These are phyloP conservation scores for Laburnicola sp. DNA, from an alignment of 2,329 filamentous ascomycete species.

Conservation along the genomic window DNA sequence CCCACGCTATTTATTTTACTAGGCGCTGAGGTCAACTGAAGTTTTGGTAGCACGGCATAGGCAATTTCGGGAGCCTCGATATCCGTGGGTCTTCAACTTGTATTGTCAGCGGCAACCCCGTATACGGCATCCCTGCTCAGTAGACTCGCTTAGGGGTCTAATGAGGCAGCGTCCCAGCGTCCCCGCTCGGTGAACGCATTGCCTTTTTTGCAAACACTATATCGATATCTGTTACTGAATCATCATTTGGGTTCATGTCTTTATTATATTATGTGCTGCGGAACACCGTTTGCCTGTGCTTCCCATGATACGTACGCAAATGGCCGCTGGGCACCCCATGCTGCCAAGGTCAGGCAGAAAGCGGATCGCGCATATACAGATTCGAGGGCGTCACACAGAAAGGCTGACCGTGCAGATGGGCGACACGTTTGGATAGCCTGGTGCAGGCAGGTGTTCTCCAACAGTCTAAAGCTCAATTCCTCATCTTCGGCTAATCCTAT, in stretches of 20 bases:
- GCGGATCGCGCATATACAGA: no score
- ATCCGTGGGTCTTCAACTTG: neutral
- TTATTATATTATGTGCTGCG: no score
- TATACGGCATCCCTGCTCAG: neutral
- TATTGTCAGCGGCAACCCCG: constrained; percentile 1
- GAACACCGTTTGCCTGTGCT: neutral
- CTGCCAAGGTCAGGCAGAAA: constrained; percentile 1
- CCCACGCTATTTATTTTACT: no score
- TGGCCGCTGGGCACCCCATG: neutral
- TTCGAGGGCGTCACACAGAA: no score
- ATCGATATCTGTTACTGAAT: no score
- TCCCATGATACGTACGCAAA: neutral
- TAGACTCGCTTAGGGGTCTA: neutral
- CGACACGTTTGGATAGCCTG: no score
- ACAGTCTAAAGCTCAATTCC: no score
- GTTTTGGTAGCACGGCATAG: neutral
- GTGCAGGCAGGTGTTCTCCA: no score
- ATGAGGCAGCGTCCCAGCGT: neutral
- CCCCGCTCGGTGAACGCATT: neutral
- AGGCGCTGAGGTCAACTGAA: neutral
- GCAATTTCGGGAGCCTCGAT: neutral
- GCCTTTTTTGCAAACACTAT: neutral
- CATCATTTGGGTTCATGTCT: no score
- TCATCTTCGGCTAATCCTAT: no score
- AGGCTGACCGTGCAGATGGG: no score